phyloP scores from a whole-genome alignment of 805 yeast species.

The Wickerhamiella slavikovae region DNA sequence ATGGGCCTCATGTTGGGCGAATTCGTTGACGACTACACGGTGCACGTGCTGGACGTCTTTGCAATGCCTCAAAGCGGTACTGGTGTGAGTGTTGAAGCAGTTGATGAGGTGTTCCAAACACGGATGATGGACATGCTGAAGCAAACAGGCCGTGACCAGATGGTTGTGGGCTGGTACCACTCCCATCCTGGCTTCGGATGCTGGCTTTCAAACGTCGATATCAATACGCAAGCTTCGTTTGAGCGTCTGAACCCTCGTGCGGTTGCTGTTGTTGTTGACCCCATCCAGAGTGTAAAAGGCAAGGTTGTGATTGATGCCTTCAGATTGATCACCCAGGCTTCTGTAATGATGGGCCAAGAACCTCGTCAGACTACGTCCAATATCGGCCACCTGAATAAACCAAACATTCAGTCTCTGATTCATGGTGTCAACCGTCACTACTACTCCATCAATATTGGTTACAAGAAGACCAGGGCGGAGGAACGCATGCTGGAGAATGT shows the following conservation, averaged over 20 bases:
- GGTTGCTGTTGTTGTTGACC: constrained; percentile 96
- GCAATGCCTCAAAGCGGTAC: constrained; percentile 97
- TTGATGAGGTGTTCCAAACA: constrained; percentile 96
- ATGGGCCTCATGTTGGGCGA: constrained; percentile 99
- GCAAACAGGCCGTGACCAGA: constrained; percentile 97
- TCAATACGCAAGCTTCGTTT: constrained; percentile 91
- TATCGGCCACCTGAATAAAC: constrained; percentile 85
- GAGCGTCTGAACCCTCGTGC: constrained; percentile 91
- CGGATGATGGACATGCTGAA: constrained; percentile 98
- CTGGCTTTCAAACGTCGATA: constrained; percentile 95
- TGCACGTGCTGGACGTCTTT: constrained; percentile 92
- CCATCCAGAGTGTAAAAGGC: constrained; percentile 96
- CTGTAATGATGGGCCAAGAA: constrained; percentile 88
- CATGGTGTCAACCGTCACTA: constrained; percentile 95
- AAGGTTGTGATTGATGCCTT: constrained; percentile 98
- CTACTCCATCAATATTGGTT: constrained; percentile 86
- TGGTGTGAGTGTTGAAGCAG: constrained; percentile 97
- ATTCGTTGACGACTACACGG: constrained; percentile 91
- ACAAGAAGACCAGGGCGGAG: constrained; percentile 78
- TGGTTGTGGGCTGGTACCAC: constrained; percentile 99
- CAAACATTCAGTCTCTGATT: constrained; percentile 87
- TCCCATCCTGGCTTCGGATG: constrained; percentile 97
- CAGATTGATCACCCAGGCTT: constrained; percentile 70
- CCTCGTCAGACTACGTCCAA: constrained; percentile 96
- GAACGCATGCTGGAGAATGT: constrained; percentile 83